phyloP scores from a whole-genome alignment of 805 yeast species.

The Barnettozyma pratensis region DNA sequence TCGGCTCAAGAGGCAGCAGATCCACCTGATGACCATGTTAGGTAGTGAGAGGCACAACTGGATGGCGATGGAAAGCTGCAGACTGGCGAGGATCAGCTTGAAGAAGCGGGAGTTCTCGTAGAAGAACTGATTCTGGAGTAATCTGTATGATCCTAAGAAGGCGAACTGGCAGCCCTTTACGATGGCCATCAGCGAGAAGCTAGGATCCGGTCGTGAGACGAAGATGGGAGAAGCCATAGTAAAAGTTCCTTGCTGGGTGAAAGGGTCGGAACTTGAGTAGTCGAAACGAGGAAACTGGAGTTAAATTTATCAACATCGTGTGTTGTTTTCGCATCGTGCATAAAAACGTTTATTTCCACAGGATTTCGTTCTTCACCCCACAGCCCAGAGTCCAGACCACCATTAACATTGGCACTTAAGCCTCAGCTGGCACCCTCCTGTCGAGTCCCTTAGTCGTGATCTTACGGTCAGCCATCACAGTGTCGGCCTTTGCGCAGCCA shows the following conservation, averaged over 20 bases:
- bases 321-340: not conserved
- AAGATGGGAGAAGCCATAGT: conserved; percentile 21
- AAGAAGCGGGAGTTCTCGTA: conserved; percentile 11
- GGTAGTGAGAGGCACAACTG: conserved; percentile 7
- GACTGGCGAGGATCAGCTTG: conserved; percentile 6
- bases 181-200: conserved; percentile 11
- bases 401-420: no score
- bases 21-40: not conserved
- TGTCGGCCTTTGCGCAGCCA: no score
- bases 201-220: conserved; percentile 14
- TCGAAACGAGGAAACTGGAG: no score
- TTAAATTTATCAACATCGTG: not conserved
- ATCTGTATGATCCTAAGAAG: conserved; percentile 12
- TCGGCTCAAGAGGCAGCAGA: not conserved
- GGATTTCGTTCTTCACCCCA: not conserved
- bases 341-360: not conserved
- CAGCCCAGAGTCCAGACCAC: no score
- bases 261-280: no score
- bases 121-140: conserved; percentile 14
- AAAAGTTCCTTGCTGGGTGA: not conserved
- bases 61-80: conserved; percentile 10
- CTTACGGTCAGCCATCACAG: no score
- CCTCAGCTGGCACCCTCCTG: no score
- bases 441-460: no score
- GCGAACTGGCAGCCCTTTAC: conserved; percentile 17